phyloP scores from a whole-genome alignment of 257 asterid genomes.

The Ilex aquifolium region DNA sequence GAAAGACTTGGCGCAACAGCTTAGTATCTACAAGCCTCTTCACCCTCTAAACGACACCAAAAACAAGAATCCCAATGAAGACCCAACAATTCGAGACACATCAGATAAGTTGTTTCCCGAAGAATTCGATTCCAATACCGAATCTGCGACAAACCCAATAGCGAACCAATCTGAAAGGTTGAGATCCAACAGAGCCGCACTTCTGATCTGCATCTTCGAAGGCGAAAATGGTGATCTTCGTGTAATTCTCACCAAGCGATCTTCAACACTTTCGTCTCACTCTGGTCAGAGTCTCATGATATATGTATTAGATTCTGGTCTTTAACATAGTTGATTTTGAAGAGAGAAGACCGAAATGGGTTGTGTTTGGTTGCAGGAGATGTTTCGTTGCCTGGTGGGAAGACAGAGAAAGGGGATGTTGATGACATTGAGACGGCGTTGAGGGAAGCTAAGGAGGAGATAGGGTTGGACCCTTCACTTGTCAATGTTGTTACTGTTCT shows the following conservation, averaged over 20 bases:
- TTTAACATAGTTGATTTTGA: background rate
- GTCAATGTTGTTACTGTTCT: constrained; percentile 61
- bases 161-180: constrained; percentile 26
- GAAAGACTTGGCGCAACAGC: background rate
- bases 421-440: constrained; percentile 56
- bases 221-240: constrained; percentile 51
- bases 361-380: constrained; percentile 47
- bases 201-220: constrained; percentile 63
- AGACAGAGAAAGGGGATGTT: constrained; percentile 59
- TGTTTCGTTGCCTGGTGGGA: constrained; percentile 88
- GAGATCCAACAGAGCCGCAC: constrained; percentile 47
- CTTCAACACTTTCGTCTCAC: constrained; percentile 55
- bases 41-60: no score
- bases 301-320: background rate
- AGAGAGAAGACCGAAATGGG: background rate
- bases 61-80: background rate
- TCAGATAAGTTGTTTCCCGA: no score
- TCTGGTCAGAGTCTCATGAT: constrained; percentile 43
- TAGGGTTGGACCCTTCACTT: constrained; percentile 70
- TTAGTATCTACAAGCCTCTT: background rate
- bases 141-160: background rate
- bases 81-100: background rate
- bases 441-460: constrained; percentile 91
- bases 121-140: no score
- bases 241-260: constrained; percentile 69